Percentiles rank a stretch among this genome's conserved stretches.
phyloP scores from a whole-genome alignment of 495 filamentous ascomycete species.

The Acidiella bohemica region DNA sequence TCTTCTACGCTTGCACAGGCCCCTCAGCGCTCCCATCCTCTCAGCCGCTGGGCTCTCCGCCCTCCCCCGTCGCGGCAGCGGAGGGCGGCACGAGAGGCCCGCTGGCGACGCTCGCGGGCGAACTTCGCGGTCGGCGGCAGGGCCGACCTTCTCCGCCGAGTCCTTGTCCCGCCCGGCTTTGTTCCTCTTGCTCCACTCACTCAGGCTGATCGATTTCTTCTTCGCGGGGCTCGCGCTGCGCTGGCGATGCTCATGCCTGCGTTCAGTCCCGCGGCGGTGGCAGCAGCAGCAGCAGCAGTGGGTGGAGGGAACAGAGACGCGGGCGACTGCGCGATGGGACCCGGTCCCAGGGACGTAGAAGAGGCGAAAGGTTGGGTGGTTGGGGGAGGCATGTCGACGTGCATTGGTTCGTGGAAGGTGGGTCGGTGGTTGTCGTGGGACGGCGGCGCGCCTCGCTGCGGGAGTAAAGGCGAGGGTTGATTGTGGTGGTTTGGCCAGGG shows the following conservation, averaged over 20 bases:
- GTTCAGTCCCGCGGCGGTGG: constrained; percentile 30
- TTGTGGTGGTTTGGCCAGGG: constrained; percentile 3
- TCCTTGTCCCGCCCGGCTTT: constrained; percentile 19
- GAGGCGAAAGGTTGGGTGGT: constrained; percentile 8
- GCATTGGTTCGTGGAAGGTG: constrained; percentile 7
- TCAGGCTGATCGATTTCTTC: constrained; percentile 63
- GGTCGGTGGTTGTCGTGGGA: neutral
- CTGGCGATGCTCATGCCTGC: too few species aligned
- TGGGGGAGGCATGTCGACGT: constrained; percentile 16
- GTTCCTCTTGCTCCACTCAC: constrained; percentile 51
- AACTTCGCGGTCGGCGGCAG: constrained; percentile 12
- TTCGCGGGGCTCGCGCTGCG: constrained; percentile 47
- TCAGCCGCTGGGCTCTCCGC: too few species aligned
- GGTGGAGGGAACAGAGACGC: constrained; percentile 29
- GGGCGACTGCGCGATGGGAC: constrained; percentile 39
- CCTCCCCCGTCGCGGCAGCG: too few species aligned
- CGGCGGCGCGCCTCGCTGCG: neutral
- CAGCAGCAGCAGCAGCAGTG: constrained; percentile 31
- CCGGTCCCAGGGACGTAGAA: constrained; percentile 14
- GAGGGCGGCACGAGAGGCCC: constrained; percentile 14
- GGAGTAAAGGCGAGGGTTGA: neutral
- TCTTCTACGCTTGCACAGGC: too few species aligned
- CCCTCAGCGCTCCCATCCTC: too few species aligned
- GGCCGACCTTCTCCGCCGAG: neutral
- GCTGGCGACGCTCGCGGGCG: constrained; percentile 12